Evolutionary conservation across 1,284 basidiomycete species (phyloP), one percentile per base, ranked within the genome.

Genomic region (Grifola frondosa): DNA sequence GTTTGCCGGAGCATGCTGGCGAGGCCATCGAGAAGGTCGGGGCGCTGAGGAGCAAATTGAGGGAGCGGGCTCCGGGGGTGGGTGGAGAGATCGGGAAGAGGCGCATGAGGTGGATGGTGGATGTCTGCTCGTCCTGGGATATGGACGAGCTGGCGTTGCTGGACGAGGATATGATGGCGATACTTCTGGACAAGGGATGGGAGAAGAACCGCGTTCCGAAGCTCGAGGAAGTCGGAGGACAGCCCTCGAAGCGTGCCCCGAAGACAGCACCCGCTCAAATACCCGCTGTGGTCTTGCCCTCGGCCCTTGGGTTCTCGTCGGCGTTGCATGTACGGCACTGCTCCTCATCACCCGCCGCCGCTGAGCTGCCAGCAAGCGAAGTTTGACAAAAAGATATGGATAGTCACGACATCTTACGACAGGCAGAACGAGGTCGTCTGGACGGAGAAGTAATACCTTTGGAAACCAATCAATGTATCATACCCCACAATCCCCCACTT

Each of bases 61-160:
- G 88, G 56, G 75, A 82, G 56, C 73, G 81, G 24, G 89, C 84
- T 10, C 86, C 87, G 1, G 87, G 85, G 3, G 77, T 88, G 6
- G 92, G 90, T n/a, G 83, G 86, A 8, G 70, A 75, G 31, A 56
- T 86, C 37, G 81, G 89, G 34, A 80, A 78, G 59, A 73, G 73
- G 59, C 74, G 96, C 60, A 99, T 99, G 96, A 77, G 78, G 52
- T 98, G 94, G 95, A 97, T 98, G 91, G 83, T 90, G 21, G 78
- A 81, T 42, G 73, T 97, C 5, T 97, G 94, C 67, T 91, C 92
- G 49, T 67, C 72, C 26, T 98, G 94, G 90, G 69, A 78, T 21
- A 72, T 93, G 66, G 85, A 86, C 43, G 85, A 93, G 46, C 76
- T 93, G 34, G 79, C 80, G 9, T 56, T 64, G 42, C 69, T 93